Evolutionary conservation across 1,284 basidiomycete genomes (phyloP), one percentile per base, ranked within the genome.

Genomic region (Malassezia caprae): DNA sequence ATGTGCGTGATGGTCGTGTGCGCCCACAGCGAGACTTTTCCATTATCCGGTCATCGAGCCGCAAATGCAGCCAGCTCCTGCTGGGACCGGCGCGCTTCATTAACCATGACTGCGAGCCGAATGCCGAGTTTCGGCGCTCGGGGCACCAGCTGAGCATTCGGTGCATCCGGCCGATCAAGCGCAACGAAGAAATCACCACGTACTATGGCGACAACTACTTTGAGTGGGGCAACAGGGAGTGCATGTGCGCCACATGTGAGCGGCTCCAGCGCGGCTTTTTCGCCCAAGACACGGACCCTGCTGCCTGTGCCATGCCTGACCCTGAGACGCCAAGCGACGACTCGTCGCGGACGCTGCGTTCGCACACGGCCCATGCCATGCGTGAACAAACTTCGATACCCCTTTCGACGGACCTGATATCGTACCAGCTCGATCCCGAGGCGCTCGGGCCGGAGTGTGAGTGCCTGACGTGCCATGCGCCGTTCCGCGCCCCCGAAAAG

Each of bases 41-140:
- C 69, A 87, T 93, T 65, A 88, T 91, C 56, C 86, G 88, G 73
- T 89, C 86, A 39, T 85, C 86, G 63, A 83, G 87, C 68, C 84
- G 88, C 79, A 87, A 88, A 77, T 88, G 87, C 78, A 90, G 89
- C 67, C 87, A 90, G 78, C 79, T 93, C 62, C 86, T 93, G 77
- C 78, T 93, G 63, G 90, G 89, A 2, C 89, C 89, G 45, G 90
- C 90, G 72, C 83, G 89, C 63, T 93, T 93, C 77, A 88, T 91
- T 59, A 93, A 93, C 86, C 88, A 91, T 71, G 89, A 91, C 73
- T 91, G 89, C 76, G 82, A 88, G 56, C 86, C 90, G 64, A 90
- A 91, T 72, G 86, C 84, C 55, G 86, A 90, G 67, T 80, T 90
- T 51, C 86, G 89, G 72, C 84, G 88, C 48, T 83, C 86, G 76